phyloP scores from a whole-genome alignment of 2,329 filamentous ascomycete genomes.

The Fusarium sp. region DNA sequence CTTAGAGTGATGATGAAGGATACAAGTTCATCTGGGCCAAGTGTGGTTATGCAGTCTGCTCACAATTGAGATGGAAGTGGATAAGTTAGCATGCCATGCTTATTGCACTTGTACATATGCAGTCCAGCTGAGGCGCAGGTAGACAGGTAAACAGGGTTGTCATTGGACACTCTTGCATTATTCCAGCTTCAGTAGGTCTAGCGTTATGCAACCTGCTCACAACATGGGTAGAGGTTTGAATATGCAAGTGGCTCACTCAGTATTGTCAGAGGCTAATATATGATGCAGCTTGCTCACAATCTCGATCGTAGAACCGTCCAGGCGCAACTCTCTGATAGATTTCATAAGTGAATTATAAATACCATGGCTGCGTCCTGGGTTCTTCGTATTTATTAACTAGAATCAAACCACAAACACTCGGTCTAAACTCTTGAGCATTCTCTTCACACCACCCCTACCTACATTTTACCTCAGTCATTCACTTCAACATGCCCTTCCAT shows the following conservation, averaged over 20 bases:
- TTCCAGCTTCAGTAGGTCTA: neutral
- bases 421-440: neutral
- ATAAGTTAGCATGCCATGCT: too few species aligned
- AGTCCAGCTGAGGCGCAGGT: constrained; percentile 16
- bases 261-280: neutral
- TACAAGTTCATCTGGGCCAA: neutral
- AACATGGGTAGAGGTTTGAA: neutral
- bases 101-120: neutral
- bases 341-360: neutral
- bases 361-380: neutral
- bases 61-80: constrained; percentile 31
- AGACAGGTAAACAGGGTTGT: constrained; percentile 8
- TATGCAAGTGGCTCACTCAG: constrained; percentile 11
- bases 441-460: neutral
- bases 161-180: neutral
- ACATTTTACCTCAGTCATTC: neutral
- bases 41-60: constrained; percentile 49
- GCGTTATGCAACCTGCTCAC: constrained; percentile 31
- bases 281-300: constrained; percentile 5
- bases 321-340: too few species aligned
- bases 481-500: constrained; percentile 14
- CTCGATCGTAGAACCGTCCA: neutral
- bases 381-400: neutral
- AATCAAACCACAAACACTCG: neutral
- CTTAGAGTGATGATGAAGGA: constrained; percentile 8